Evolutionary conservation across 306 rosid species (phyloP).

Genomic region (Lathyrus tuberosus): DNA sequence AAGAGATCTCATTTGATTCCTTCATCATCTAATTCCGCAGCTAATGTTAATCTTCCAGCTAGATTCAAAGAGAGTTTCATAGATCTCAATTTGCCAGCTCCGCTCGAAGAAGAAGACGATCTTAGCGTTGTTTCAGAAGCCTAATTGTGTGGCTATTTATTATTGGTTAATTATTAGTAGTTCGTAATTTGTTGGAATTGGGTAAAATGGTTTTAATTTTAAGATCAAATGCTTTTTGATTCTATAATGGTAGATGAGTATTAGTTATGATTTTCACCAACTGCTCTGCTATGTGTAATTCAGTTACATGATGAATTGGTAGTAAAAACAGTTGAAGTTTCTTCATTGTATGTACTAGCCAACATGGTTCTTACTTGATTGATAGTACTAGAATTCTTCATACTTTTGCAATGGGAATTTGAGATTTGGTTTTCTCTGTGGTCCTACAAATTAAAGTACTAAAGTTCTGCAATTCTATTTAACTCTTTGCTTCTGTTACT

Average conservation of each 20-base stretch:
- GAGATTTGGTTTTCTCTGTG: conserved; percentile 39
- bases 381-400: neutral
- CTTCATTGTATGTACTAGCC: conserved; percentile 7
- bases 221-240: conserved; percentile 48
- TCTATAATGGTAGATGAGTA: conserved; percentile 37
- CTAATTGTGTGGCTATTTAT: conserved; percentile 5
- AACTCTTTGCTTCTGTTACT: conserved; percentile 44
- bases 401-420: conserved; percentile 29
- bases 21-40: conserved; percentile 33
- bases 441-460: conserved; percentile 51
- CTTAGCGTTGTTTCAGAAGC: conserved; percentile 77
- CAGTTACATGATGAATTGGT: conserved; percentile 30
- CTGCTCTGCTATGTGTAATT: conserved; percentile 14
- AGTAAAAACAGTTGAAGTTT: conserved; percentile 24
- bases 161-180: conserved; percentile 1
- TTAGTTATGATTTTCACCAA: conserved; percentile 37
- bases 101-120: conserved; percentile 66
- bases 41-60: neutral
- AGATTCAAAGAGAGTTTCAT: conserved; percentile 49
- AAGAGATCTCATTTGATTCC: conserved; percentile 75
- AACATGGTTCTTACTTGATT: conserved; percentile 4
- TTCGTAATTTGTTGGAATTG: conserved; percentile 4
- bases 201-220: conserved; percentile 27
- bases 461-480: conserved; percentile 51
- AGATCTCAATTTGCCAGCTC: conserved; percentile 95